Evolutionary conservation across 352 stramenopile species (phyloP).

Genomic region (Pilasporangium apinafurcum): DNA sequence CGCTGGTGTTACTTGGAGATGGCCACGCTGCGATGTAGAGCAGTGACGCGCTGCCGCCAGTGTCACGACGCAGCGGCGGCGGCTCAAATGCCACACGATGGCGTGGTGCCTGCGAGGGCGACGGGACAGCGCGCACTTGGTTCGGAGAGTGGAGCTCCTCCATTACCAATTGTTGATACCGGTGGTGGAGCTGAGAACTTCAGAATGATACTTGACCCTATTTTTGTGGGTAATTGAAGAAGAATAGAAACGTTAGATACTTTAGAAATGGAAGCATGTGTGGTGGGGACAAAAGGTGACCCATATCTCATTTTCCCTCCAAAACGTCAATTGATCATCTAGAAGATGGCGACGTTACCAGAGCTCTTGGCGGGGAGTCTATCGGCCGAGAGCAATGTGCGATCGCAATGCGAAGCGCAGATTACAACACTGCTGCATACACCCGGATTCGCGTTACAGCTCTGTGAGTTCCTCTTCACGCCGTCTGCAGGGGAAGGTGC

Average conservation of each 20-base stretch:
- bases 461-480: slow-evolving; percentile 64
- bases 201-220: too few species aligned
- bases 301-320: too few species aligned
- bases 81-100: slow-evolving; percentile 61
- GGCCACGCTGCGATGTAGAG: slow-evolving; percentile 25
- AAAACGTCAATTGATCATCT: too few species aligned
- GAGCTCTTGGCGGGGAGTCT: slow-evolving; percentile 51
- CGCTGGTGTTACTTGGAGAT: not conserved
- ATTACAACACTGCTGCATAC: slow-evolving; percentile 49
- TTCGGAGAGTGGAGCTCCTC: slow-evolving; percentile 6
- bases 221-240: too few species aligned
- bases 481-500: slow-evolving; percentile 16
- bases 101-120: slow-evolving; percentile 5
- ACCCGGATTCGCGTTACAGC: slow-evolving; percentile 63
- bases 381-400: slow-evolving; percentile 31
- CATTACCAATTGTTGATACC: too few species aligned
- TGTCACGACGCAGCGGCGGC: slow-evolving; percentile 55
- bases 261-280: too few species aligned
- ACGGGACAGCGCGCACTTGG: slow-evolving; percentile 1
- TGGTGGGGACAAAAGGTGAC: too few species aligned
- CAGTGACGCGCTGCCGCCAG: slow-evolving; percentile 35
- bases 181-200: too few species aligned
- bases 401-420: slow-evolving; percentile 54
- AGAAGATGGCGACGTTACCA: slow-evolving; percentile 2
- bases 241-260: too few species aligned